Conservation (phyloP, 2,329 filamentous ascomycete species). For the Colletotrichum eremochloae region DNA sequence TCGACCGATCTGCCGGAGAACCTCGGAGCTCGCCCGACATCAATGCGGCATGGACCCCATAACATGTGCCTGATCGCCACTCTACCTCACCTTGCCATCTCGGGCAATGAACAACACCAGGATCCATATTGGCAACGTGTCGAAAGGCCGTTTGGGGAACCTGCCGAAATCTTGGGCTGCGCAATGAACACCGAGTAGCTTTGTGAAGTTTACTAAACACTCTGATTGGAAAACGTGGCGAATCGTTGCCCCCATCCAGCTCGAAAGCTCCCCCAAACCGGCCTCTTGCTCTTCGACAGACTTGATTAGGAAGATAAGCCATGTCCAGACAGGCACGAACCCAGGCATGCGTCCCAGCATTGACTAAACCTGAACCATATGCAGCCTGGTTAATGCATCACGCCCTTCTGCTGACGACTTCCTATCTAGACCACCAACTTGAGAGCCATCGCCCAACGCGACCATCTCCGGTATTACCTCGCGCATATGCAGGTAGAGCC, state of each 20-base stretch:
- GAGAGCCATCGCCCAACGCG: not conserved
- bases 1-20: not conserved
- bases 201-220: no score
- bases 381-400: not conserved
- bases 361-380: slow-evolving; percentile 13
- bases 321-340: not conserved
- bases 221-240: not conserved
- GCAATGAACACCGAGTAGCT: not conserved
- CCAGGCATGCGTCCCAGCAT: not conserved
- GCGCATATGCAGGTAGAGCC: not conserved
- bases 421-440: not conserved
- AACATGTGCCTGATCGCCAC: not conserved
- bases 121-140: not conserved
- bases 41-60: not conserved
- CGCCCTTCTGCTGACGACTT: not conserved
- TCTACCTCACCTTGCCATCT: not conserved
- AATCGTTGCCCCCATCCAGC: not conserved
- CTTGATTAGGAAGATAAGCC: not conserved
- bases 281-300: not conserved
- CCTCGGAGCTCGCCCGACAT: not conserved
- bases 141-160: not conserved
- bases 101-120: not conserved
- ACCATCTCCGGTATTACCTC: not conserved
- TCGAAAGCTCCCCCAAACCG: not conserved
- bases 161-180: not conserved